Conservation (phyloP, 139 green algal genomes). For the Trebouxia sp. region DNA sequence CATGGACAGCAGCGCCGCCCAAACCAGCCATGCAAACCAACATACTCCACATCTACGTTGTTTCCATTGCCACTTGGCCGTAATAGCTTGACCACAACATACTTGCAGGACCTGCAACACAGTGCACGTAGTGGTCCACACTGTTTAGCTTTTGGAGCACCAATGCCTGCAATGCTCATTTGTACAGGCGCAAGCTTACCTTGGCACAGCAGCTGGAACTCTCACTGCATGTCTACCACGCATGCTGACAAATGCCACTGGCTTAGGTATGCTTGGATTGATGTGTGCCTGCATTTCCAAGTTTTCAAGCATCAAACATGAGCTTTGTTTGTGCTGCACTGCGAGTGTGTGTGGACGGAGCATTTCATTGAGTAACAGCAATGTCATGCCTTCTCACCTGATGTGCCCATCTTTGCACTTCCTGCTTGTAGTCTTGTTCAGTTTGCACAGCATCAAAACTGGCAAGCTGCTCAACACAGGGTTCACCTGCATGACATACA, state of each 20-base stretch:
- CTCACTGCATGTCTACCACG: background rate
- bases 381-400: background rate
- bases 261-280: background rate
- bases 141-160: too few species aligned
- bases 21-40: conserved; percentile 26
- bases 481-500: background rate
- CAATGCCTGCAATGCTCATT: too few species aligned
- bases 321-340: background rate
- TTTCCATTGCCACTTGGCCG: background rate
- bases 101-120: conserved; percentile 22
- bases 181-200: too few species aligned
- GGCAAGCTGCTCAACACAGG: background rate
- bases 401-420: background rate
- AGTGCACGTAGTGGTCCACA: too few species aligned
- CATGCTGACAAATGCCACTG: conserved; percentile 13
- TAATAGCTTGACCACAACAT: conserved; percentile 30
- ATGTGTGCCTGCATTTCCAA: background rate
- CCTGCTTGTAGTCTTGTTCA: background rate
- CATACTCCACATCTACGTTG: conserved; percentile 33
- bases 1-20: background rate
- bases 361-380: too few species aligned
- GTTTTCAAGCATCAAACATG: too few species aligned
- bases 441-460: background rate
- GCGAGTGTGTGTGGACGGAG: too few species aligned
- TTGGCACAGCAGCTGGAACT: background rate